These are phyloP conservation scores for Claviceps lovelessii DNA, from an alignment of 2,329 filamentous ascomycete species.

Conservation along the genomic window DNA sequence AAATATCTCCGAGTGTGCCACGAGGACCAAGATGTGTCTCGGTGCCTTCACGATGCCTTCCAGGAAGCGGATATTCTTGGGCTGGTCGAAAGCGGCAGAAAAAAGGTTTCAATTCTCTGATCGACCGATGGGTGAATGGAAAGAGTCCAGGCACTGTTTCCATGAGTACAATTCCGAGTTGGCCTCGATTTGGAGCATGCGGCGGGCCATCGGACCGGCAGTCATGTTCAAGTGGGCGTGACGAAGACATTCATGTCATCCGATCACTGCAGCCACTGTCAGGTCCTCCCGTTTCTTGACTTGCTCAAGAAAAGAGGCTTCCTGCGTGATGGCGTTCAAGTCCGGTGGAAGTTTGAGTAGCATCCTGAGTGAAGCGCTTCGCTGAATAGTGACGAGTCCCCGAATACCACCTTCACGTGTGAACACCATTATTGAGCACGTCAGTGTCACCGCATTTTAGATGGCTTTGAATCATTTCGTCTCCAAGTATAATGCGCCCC, in stretches of 20 bases:
- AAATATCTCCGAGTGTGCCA: not conserved
- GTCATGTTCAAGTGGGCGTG: not conserved
- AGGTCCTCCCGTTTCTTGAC: slow-evolving; percentile 13
- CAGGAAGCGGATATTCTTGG: not conserved
- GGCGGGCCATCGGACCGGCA: not conserved
- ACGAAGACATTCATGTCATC: slow-evolving; percentile 41
- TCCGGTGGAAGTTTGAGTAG: slow-evolving; percentile 44
- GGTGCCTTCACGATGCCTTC: not conserved
- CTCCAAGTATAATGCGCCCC: slow-evolving; percentile 5
- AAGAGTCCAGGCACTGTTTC: not conserved
- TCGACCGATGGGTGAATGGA: not conserved
- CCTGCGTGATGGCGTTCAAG: slow-evolving; percentile 45
- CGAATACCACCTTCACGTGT: slow-evolving; percentile 33
- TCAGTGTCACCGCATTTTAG: slow-evolving; percentile 45
- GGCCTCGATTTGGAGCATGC: not conserved
- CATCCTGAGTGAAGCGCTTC: slow-evolving; percentile 37
- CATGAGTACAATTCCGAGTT: too few species aligned
- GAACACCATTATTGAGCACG: slow-evolving; percentile 42
- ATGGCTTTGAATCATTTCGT: slow-evolving; percentile 39
- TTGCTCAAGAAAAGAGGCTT: slow-evolving; percentile 35
- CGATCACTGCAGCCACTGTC: not conserved
- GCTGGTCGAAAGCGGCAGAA: too few species aligned
- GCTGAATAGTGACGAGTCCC: slow-evolving; percentile 29
- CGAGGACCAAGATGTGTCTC: not conserved
- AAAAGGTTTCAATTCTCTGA: not conserved